Evolutionary conservation across 768 basidiomycete species (phyloP).

Genomic region (Fomitopsis pulvina): DNA sequence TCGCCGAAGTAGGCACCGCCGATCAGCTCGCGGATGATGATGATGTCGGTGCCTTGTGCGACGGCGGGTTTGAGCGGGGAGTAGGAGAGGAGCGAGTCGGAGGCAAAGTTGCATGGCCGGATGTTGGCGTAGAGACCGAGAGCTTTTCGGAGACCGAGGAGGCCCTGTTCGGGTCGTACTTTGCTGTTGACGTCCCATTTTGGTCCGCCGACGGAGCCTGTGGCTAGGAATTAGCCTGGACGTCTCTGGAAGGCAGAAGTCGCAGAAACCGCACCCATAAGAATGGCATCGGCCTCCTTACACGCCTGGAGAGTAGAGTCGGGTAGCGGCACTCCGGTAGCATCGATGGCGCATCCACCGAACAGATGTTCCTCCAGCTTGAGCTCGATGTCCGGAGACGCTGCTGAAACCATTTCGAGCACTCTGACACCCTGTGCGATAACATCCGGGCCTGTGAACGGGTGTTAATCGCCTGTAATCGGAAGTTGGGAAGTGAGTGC

Average conservation of each 20-base stretch:
- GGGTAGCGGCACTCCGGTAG: constrained; percentile 78
- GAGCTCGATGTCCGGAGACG: constrained; percentile 61
- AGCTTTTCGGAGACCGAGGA: constrained; percentile 82
- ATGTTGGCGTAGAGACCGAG: constrained; percentile 98
- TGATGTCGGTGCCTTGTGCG: constrained; percentile 81
- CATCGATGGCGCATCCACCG: constrained; percentile 92
- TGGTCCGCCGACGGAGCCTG: constrained; percentile 97
- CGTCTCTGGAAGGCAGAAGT: too few relatives aligned
- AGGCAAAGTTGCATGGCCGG: constrained; percentile 92
- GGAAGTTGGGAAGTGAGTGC: constrained; percentile 9
- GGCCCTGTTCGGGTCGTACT: constrained; percentile 89
- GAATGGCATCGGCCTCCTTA: constrained; percentile 88
- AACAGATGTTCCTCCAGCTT: constrained; percentile 72
- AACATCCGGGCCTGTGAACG: constrained; percentile 79
- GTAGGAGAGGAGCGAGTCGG: constrained; percentile 78
- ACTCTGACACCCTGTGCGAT: constrained; percentile 80
- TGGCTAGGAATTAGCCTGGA: background rate
- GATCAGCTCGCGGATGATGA: constrained; percentile 94
- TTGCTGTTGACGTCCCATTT: constrained; percentile 92
- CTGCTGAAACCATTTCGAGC: constrained; percentile 61
- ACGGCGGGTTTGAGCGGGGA: constrained; percentile 86
- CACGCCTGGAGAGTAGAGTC: constrained; percentile 82
- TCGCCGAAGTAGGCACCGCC: constrained; percentile 94
- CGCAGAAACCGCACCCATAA: constrained; percentile 63
- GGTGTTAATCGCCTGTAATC: background rate